A percentile compares a stretch with the other conserved stretches of the same genome.
Conservation (phyloP, 2,329 filamentous ascomycete genomes). For the Pseudogymnoascus pannorum region DNA sequence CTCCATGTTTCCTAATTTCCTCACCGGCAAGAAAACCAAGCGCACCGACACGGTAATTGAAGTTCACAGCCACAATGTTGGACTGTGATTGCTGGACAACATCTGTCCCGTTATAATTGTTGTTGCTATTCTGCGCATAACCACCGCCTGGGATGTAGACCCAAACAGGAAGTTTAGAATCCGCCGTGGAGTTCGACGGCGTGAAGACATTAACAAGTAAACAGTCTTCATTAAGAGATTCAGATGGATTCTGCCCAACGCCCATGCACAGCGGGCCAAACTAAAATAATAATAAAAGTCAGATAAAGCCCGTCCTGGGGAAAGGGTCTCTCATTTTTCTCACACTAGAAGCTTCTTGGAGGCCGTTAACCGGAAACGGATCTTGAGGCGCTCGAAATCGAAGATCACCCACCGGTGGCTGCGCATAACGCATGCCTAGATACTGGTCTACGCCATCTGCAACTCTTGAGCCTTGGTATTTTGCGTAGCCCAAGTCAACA, state of each 20-base stretch:
- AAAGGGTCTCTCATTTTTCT: neutral
- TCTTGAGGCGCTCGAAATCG: neutral
- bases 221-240: constrained; percentile 34
- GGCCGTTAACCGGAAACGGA: neutral
- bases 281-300: constrained; percentile 24
- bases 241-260: constrained; percentile 23
- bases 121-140: constrained; percentile 41
- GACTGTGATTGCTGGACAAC: constrained; percentile 38
- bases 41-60: constrained; percentile 56
- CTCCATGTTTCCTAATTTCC: constrained; percentile 45
- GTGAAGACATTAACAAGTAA: constrained; percentile 40
- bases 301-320: neutral
- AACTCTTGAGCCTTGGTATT: neutral
- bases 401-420: neutral
- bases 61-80: constrained; percentile 49
- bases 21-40: constrained; percentile 57
- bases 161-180: constrained; percentile 45
- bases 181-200: constrained; percentile 32
- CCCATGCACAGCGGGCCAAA: constrained; percentile 41
- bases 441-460: neutral
- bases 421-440: constrained; percentile 2
- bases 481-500: neutral
- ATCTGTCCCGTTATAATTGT: constrained; percentile 43
- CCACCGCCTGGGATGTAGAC: constrained; percentile 45
- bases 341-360: neutral